Conservation (phyloP, 164 flowering plant genomes). For the Chimonanthus salicifolius region DNA sequence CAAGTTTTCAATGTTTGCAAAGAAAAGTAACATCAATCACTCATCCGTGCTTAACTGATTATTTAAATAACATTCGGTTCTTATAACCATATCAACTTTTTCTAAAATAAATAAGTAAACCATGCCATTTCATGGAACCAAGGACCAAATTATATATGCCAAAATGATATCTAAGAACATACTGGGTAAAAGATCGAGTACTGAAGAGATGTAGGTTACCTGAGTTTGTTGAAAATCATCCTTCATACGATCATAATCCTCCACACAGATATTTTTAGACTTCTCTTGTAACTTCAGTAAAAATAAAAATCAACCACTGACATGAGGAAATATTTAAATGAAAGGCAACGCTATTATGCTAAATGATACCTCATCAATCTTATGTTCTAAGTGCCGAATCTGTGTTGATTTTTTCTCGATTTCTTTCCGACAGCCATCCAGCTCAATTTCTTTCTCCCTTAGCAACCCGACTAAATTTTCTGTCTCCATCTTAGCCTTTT, state of each 20-base stretch:
- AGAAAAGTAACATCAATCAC: too few species aligned
- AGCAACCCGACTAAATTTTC: conserved; percentile 39
- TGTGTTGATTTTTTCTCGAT: conserved; percentile 42
- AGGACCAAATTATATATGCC: too few species aligned
- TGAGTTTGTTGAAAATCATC: conserved; percentile 44
- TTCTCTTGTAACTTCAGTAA: conserved; percentile 49
- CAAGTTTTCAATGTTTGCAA: too few species aligned
- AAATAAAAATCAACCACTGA: conserved; percentile 8
- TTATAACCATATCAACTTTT: not conserved
- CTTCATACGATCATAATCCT: conserved; percentile 61
- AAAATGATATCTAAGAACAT: too few species aligned
- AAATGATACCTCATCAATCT: conserved; percentile 50
- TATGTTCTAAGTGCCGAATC: conserved; percentile 44
- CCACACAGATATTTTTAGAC: conserved; percentile 48
- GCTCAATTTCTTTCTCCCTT: conserved; percentile 45
- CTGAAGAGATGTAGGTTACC: conserved; percentile 26
- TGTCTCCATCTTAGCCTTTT: conserved; percentile 33
- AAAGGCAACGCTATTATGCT: not conserved
- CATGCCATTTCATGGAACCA: too few species aligned
- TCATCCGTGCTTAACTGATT: not conserved
- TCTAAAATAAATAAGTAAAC: not conserved
- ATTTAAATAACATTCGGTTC: not conserved
- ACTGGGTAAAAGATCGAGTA: not conserved
- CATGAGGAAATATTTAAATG: not conserved
- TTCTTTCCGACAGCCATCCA: conserved; percentile 55